Conservation (phyloP, 2,329 filamentous ascomycete species). For the Pseudogymnoascus sp. region DNA sequence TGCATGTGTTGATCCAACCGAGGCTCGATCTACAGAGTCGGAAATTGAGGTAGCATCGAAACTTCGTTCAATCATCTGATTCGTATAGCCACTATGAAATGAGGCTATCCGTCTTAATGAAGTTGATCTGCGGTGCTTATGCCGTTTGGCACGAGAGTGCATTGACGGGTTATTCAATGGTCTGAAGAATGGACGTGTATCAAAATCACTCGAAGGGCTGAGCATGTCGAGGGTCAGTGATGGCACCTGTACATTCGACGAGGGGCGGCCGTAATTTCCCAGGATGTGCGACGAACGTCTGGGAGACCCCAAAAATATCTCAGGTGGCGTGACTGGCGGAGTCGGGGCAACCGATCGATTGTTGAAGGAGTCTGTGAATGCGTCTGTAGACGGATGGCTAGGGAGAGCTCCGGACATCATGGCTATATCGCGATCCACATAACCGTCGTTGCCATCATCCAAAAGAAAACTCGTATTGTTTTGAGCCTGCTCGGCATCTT, state of each 20-base stretch:
- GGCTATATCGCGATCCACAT: constrained; percentile 40
- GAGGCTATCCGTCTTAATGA: constrained; percentile 50
- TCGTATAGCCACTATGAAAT: constrained; percentile 46
- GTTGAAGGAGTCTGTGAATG: constrained; percentile 44
- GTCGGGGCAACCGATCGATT: constrained; percentile 44
- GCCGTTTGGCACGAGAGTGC: constrained; percentile 21
- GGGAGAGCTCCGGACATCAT: constrained; percentile 38
- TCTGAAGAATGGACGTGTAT: constrained; percentile 11
- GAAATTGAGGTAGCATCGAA: constrained; percentile 53
- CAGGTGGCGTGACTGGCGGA: constrained; percentile 53
- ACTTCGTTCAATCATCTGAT: constrained; percentile 45
- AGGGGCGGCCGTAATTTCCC: constrained; percentile 34
- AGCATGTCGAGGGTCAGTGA: constrained; percentile 21
- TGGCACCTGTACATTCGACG: constrained; percentile 24
- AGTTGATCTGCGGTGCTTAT: constrained; percentile 41
- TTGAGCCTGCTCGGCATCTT: neutral
- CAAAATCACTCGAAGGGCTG: constrained; percentile 17
- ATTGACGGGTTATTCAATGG: constrained; percentile 17
- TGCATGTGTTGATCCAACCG: constrained; percentile 29
- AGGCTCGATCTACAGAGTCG: constrained; percentile 40
- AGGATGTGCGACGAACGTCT: constrained; percentile 48
- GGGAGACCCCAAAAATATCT: constrained; percentile 35
- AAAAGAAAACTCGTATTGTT: constrained; percentile 1
- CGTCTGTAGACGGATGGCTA: constrained; percentile 40
- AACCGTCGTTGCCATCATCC: constrained; percentile 34